These are phyloP conservation scores for Lasiodiplodia citricola DNA, from an alignment of 2,329 filamentous ascomycete genomes.

Conservation along the genomic window DNA sequence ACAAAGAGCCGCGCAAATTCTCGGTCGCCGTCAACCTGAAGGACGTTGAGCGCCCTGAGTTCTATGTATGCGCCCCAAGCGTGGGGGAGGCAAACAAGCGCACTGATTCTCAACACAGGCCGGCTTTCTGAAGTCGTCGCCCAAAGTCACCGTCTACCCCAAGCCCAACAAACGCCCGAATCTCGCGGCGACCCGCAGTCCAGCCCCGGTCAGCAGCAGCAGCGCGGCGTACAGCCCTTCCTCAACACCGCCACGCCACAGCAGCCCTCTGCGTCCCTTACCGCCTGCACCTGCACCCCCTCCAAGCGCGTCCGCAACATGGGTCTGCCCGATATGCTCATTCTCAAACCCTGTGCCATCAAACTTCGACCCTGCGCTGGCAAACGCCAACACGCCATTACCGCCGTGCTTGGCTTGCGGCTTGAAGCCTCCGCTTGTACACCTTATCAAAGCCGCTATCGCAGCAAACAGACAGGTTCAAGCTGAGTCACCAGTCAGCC, in stretches of 20 bases:
- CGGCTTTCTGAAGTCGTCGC: conserved; percentile 91
- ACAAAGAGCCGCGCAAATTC: conserved; percentile 80
- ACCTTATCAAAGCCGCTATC: conserved; percentile 86
- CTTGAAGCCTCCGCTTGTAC: conserved; percentile 84
- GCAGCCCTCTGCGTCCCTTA: conserved; percentile 42
- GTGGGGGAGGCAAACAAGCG: not conserved
- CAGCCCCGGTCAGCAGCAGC: conserved; percentile 37
- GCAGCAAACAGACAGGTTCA: conserved; percentile 62
- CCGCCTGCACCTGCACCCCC: conserved; percentile 54
- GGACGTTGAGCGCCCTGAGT: conserved; percentile 88
- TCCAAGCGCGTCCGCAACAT: conserved; percentile 63
- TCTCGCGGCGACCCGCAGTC: conserved; percentile 47
- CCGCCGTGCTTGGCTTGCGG: conserved; percentile 92
- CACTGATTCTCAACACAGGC: conserved; percentile 57
- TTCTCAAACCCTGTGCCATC: conserved; percentile 92
- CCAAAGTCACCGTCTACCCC: conserved; percentile 88
- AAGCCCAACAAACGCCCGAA: conserved; percentile 72
- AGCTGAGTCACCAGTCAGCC: conserved; percentile 35
- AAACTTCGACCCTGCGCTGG: conserved; percentile 87
- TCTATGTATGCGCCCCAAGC: conserved; percentile 66
- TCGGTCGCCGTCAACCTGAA: conserved; percentile 87
- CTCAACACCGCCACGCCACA: conserved; percentile 42
- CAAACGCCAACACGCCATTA: conserved; percentile 77
- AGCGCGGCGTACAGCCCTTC: conserved; percentile 37
- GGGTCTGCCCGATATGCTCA: conserved; percentile 95